These are phyloP conservation scores for Pichia paraexigua DNA, from an alignment of 805 yeast genomes.

Conservation along the genomic window DNA sequence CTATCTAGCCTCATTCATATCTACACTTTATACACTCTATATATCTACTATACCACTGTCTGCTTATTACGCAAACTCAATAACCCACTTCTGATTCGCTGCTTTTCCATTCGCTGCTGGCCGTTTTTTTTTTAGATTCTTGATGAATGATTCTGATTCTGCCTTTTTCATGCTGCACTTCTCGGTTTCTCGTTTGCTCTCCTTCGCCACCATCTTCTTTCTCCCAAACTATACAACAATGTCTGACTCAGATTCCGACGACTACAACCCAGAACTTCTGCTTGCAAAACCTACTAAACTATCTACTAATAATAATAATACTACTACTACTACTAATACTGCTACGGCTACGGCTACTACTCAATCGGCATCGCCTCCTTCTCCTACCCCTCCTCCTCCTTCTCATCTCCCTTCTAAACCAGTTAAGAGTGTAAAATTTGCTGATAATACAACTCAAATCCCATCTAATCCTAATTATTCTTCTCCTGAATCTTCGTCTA, in stretches of 20 bases:
- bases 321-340: not conserved
- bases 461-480: not conserved
- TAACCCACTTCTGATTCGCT: not conserved
- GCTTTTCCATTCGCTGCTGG: no score
- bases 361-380: not conserved
- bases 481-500: no score
- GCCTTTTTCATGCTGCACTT: no score
- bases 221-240: not conserved
- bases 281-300: not conserved
- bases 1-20: no score
- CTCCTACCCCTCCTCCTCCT: not conserved
- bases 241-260: not conserved
- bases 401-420: not conserved
- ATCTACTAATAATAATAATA: not conserved
- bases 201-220: not conserved
- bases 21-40: no score
- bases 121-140: no score
- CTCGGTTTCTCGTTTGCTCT: not conserved
- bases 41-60: no score
- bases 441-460: constrained; percentile 1
- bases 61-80: not conserved
- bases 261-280: not conserved
- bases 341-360: not conserved
- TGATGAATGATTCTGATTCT: no score
- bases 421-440: constrained; percentile 7